Evolutionary conservation across 1,284 basidiomycete species (phyloP).

Genomic region (Pseudozyma pruni): DNA sequence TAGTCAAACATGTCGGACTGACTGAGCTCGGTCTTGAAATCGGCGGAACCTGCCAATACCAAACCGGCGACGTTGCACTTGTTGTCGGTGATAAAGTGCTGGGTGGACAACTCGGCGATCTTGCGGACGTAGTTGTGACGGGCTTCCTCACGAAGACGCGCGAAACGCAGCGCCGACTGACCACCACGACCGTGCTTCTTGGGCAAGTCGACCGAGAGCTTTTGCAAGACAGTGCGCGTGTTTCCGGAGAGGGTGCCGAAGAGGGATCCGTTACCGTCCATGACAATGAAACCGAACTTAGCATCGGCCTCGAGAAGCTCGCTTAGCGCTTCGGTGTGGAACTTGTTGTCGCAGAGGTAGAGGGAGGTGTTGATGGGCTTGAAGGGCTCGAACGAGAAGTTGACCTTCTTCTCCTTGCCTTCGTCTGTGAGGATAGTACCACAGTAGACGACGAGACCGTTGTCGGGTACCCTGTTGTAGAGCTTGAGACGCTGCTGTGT

Average conservation of each 20-base stretch:
- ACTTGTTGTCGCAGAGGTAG: conserved; percentile 99
- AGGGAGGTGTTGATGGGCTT: conserved; percentile 94
- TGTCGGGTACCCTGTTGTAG: conserved; percentile 88
- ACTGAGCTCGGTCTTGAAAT: conserved; percentile 98
- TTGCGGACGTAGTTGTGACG: conserved; percentile 99
- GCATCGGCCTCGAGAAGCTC: conserved; percentile 97
- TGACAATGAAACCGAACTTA: conserved; percentile 98
- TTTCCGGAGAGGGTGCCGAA: conserved; percentile 97
- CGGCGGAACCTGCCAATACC: conserved; percentile 96
- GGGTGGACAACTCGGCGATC: conserved; percentile 94
- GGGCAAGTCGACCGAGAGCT: conserved; percentile 97
- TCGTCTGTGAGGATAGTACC: conserved; percentile 98
- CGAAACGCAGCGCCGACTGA: conserved; percentile 99
- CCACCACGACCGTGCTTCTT: conserved; percentile 99
- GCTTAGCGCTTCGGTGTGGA: conserved; percentile 96
- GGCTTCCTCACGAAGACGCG: conserved; percentile 98
- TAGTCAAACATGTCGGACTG: conserved; percentile 96
- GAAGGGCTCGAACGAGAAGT: conserved; percentile 89
- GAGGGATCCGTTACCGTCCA: conserved; percentile 97
- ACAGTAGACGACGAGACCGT: conserved; percentile 89
- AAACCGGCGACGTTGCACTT: conserved; percentile 98
- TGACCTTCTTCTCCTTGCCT: conserved; percentile 90
- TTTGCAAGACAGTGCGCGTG: conserved; percentile 95
- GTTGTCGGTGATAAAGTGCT: conserved; percentile 97
- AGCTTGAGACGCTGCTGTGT: conserved; percentile 98